phyloP scores from a whole-genome alignment of 768 basidiomycete genomes.

The Tephrocybe sp. region DNA sequence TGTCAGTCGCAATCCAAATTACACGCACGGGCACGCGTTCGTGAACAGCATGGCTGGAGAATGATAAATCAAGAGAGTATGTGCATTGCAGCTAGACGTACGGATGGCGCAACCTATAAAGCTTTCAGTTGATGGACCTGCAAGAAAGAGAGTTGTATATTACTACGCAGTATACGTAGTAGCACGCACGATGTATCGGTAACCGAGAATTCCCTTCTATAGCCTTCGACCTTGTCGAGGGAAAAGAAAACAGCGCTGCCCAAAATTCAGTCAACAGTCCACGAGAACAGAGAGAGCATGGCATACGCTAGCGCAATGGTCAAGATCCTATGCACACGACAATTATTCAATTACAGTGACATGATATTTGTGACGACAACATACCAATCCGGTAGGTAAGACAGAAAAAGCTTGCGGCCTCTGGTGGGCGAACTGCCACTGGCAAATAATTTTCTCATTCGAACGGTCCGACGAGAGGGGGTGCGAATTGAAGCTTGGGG shows the following conservation, averaged over 20 bases:
- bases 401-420: conserved; percentile 46
- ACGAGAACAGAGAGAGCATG: not conserved
- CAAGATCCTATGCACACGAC: conserved; percentile 47
- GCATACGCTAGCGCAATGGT: conserved; percentile 67
- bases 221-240: conserved; percentile 66
- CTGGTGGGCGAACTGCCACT: conserved; percentile 24
- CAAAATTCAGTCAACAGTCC: not conserved
- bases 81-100: conserved; percentile 28
- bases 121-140: conserved; percentile 16
- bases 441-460: conserved; percentile 28
- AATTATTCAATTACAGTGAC: not conserved
- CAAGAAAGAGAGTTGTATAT: not conserved
- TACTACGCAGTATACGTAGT: too few species aligned
- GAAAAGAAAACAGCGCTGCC: conserved; percentile 59
- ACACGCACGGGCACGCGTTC: conserved; percentile 72
- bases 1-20: conserved; percentile 7
- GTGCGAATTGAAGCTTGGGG: conserved; percentile 5
- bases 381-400: conserved; percentile 79
- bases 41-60: conserved; percentile 58
- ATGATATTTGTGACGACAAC: conserved; percentile 17
- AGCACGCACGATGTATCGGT: conserved; percentile 73
- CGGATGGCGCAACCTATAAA: conserved; percentile 38
- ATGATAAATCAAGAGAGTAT: not conserved
- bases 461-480: conserved; percentile 6
- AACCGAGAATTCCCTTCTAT: conserved; percentile 75